phyloP scores from a whole-genome alignment of 805 yeast species.

The Kodamaea hsintzibuensis region DNA sequence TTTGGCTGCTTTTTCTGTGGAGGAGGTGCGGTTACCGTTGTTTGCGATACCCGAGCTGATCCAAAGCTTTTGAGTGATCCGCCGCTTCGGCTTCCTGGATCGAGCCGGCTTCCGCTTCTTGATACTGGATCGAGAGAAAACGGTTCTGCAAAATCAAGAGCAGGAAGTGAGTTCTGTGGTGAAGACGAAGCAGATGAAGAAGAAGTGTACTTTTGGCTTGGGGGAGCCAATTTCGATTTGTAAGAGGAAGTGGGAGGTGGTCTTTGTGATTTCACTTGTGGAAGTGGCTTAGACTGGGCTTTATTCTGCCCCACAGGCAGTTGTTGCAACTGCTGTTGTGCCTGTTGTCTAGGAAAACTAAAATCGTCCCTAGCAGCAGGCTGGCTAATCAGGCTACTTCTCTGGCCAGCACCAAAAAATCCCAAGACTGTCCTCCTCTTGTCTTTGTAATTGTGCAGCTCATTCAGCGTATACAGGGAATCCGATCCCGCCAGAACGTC shows the following conservation, averaged over 20 bases:
- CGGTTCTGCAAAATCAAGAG: neutral
- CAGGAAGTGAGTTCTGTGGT: neutral
- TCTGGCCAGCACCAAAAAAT: neutral
- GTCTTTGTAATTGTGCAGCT: slow-evolving; percentile 15
- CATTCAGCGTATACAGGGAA: slow-evolving; percentile 31
- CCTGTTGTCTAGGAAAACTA: neutral
- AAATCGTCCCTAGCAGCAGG: neutral
- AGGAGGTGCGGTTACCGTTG: neutral
- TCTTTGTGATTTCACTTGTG: neutral
- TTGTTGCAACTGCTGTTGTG: neutral
- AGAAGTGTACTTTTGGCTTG: neutral
- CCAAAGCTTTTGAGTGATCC: neutral
- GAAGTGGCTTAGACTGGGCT: neutral
- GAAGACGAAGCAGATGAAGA: neutral
- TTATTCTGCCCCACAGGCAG: neutral
- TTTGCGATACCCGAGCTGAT: neutral
- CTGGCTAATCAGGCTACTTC: neutral
- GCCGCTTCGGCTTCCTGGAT: neutral
- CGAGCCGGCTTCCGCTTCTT: slow-evolving; percentile 2
- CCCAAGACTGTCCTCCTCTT: slow-evolving; percentile 5
- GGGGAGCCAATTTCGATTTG: slow-evolving; percentile 1
- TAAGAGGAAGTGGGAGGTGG: neutral
- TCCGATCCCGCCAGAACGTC: slow-evolving; percentile 37
- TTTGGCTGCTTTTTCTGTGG: neutral
- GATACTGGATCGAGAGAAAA: neutral